These are phyloP conservation scores for Camellia lanceoleosa DNA, from an alignment of 148 eudicot genomes.

Conservation along the genomic window DNA sequence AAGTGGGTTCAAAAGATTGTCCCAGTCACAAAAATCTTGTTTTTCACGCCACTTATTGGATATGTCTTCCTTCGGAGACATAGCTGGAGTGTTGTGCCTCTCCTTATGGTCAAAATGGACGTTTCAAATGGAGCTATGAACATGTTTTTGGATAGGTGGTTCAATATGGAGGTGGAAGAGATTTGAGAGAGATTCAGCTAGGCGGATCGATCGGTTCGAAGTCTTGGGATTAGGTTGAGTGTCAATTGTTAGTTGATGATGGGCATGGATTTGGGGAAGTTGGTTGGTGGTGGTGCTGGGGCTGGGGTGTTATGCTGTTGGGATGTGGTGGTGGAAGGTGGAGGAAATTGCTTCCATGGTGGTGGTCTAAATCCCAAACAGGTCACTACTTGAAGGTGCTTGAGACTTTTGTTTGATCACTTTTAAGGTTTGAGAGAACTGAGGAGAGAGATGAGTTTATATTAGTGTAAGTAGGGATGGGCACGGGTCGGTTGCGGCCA, in stretches of 20 bases:
- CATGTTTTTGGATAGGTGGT: constrained; percentile 17
- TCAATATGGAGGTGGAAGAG: constrained; percentile 28
- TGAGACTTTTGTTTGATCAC: neutral
- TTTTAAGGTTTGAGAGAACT: too few species aligned
- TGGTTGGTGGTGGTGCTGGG: neutral
- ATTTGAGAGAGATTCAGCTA: constrained; percentile 30
- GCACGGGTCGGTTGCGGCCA: too few species aligned
- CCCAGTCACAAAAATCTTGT: too few species aligned
- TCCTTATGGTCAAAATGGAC: constrained; percentile 24
- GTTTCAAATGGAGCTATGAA: neutral
- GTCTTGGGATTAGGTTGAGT: neutral
- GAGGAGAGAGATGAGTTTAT: too few species aligned
- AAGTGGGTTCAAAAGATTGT: too few species aligned
- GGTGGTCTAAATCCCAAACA: neutral
- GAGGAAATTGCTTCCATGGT: constrained; percentile 12
- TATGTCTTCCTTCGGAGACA: too few species aligned
- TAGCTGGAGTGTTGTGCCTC: constrained; percentile 38
- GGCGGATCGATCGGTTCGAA: neutral
- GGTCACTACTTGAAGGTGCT: neutral
- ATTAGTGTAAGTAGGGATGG: too few species aligned
- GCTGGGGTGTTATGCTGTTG: neutral
- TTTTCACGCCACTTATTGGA: too few species aligned
- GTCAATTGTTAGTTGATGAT: neutral
- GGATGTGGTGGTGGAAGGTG: constrained; percentile 10
- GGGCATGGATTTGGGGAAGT: constrained; percentile 7